These are phyloP conservation scores for Ramichloridium luteum DNA, from an alignment of 2,329 filamentous ascomycete genomes.

Conservation along the genomic window DNA sequence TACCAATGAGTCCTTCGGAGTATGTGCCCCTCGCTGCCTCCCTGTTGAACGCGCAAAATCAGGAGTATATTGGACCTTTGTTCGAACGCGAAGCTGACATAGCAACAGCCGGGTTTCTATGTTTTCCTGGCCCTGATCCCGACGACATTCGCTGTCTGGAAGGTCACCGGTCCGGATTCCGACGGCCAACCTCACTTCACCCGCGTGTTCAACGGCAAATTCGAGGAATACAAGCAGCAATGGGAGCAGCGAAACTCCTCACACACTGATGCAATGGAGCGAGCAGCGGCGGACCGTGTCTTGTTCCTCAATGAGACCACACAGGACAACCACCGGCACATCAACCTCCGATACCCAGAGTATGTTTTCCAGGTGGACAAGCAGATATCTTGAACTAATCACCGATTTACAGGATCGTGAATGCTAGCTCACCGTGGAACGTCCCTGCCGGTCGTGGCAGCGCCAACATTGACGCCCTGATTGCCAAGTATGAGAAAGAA, in stretches of 20 bases:
- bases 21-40: constrained; percentile 25
- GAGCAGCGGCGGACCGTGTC: constrained; percentile 50
- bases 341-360: constrained; percentile 52
- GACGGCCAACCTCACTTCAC: constrained; percentile 34
- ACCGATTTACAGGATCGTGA: constrained; percentile 56
- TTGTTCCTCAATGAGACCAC: constrained; percentile 42
- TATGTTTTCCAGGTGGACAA: constrained; percentile 41
- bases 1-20: constrained; percentile 39
- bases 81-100: no score
- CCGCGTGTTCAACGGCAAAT: constrained; percentile 45
- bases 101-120: constrained; percentile 35
- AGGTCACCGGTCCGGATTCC: constrained; percentile 29
- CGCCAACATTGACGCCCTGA: constrained; percentile 46
- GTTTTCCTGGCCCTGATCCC: constrained; percentile 35
- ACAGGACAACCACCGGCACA: constrained; percentile 29
- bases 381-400: background rate
- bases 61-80: no score
- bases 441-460: constrained; percentile 47
- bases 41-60: background rate
- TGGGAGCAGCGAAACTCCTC: constrained; percentile 47
- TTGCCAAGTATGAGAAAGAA: constrained; percentile 50
- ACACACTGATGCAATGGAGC: constrained; percentile 49
- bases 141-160: constrained; percentile 33
- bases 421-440: constrained; percentile 51
- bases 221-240: constrained; percentile 40